These are phyloP conservation scores for Penicillium macrosclerotiorum DNA, from an alignment of 495 filamentous ascomycete species.

Conservation along the genomic window DNA sequence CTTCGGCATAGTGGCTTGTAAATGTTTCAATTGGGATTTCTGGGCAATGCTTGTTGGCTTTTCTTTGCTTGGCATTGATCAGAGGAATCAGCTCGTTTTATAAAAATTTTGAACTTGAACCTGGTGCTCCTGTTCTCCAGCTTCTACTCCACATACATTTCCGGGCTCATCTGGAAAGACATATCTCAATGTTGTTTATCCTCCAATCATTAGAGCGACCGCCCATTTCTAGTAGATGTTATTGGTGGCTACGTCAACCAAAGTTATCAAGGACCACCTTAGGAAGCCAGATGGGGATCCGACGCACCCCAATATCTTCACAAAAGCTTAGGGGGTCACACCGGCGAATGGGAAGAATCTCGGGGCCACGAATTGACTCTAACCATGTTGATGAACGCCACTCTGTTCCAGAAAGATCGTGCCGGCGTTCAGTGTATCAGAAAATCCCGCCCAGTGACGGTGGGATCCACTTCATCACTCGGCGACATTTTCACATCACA, in stretches of 20 bases:
- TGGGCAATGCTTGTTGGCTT: background rate
- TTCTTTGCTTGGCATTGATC: background rate
- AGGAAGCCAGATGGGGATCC: background rate
- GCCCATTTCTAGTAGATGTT: too few relatives aligned
- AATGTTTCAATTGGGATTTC: background rate
- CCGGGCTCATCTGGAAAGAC: background rate
- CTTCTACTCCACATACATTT: background rate
- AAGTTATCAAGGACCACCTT: background rate
- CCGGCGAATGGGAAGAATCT: constrained; percentile 1
- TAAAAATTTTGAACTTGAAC: background rate
- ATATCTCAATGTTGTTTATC: background rate
- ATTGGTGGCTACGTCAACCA: background rate
- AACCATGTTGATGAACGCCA: background rate
- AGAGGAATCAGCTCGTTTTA: background rate
- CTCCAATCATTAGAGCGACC: background rate
- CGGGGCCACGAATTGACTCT: background rate
- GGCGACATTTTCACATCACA: background rate
- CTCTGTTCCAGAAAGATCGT: background rate
- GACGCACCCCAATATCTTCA: background rate
- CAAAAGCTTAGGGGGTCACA: background rate
- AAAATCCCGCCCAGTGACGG: background rate
- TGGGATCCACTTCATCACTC: background rate
- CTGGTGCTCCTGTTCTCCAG: background rate
- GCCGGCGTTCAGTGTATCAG: background rate
- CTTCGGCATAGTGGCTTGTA: constrained; percentile 6